Conservation (phyloP, 1,139 yeast genomes). For the Protomyces pachydermus region DNA sequence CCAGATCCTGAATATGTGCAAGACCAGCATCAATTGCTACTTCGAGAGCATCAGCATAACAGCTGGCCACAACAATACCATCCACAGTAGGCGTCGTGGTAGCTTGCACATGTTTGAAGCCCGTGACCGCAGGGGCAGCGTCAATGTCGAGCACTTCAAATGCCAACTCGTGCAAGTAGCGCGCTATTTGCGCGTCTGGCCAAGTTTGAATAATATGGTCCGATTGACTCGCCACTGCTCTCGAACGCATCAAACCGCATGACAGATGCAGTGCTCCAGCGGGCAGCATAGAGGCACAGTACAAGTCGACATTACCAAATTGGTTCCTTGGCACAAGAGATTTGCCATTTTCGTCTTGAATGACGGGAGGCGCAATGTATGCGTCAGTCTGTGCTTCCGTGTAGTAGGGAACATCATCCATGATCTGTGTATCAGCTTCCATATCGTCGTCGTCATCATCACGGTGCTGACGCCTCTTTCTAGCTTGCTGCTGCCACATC, state of each 20-base stretch:
- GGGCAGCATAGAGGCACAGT: slow-evolving; percentile 75
- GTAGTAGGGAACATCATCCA: slow-evolving; percentile 53
- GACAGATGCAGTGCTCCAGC: slow-evolving; percentile 64
- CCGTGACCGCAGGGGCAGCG: slow-evolving; percentile 74
- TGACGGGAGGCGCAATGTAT: slow-evolving; percentile 61
- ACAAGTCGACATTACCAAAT: slow-evolving; percentile 78
- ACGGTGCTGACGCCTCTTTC: slow-evolving; percentile 29
- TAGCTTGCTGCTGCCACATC: slow-evolving; percentile 12
- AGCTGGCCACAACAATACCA: slow-evolving; percentile 69
- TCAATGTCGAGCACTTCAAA: slow-evolving; percentile 62
- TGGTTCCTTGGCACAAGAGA: slow-evolving; percentile 59
- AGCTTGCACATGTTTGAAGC: slow-evolving; percentile 59
- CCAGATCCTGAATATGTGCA: background rate
- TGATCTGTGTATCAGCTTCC: slow-evolving; percentile 41
- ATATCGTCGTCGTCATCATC: slow-evolving; percentile 42
- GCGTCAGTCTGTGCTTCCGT: slow-evolving; percentile 71
- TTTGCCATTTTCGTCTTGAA: slow-evolving; percentile 47
- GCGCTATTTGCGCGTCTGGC: background rate
- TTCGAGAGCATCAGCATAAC: slow-evolving; percentile 61
- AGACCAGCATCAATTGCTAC: slow-evolving; percentile 36
- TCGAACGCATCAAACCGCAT: background rate
- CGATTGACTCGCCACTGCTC: slow-evolving; percentile 3
- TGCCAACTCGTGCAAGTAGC: slow-evolving; percentile 49
- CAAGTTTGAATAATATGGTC: background rate
- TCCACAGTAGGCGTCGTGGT: slow-evolving; percentile 60